phyloP scores from a whole-genome alignment of 192 early-diverging fungal genomes.

The Borealophlyctis nickersoniae region DNA sequence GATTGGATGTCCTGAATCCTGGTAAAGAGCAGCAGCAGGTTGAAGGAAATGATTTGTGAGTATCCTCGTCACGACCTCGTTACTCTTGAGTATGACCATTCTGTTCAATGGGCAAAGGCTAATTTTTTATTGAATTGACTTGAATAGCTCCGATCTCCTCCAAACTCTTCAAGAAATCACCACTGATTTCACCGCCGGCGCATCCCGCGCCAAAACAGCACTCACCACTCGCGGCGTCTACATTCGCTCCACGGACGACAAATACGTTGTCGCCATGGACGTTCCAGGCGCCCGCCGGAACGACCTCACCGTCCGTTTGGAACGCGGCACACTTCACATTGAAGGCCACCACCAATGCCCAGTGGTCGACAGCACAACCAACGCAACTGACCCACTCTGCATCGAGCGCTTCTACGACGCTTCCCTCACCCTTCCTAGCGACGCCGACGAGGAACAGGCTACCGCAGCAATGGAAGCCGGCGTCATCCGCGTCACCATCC shows the following conservation, averaged over 20 bases:
- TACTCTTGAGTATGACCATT: too few species aligned
- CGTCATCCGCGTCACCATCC: conserved; percentile 18
- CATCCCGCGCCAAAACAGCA: conserved; percentile 12
- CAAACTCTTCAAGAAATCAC: conserved; percentile 20
- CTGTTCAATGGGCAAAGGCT: too few species aligned
- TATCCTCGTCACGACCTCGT: too few species aligned
- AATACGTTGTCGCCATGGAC: conserved; percentile 25
- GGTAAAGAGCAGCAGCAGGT: too few species aligned
- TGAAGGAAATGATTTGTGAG: too few species aligned
- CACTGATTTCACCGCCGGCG: conserved; percentile 18
- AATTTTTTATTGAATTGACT: too few species aligned
- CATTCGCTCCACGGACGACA: conserved; percentile 16
- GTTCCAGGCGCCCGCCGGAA: conserved; percentile 24
- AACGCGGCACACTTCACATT: conserved; percentile 19
- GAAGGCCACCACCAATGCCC: conserved; percentile 18
- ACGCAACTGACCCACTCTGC: conserved; percentile 20
- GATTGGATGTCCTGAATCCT: too few species aligned
- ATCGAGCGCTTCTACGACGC: conserved; percentile 26
- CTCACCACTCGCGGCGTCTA: conserved; percentile 18
- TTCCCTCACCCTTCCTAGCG: conserved; percentile 19
- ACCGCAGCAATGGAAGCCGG: conserved; percentile 18
- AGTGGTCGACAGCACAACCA: conserved; percentile 2
- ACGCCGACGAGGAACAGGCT: conserved; percentile 22
- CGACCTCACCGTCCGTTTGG: conserved; percentile 10
- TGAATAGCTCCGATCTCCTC: conserved; percentile 14